Evolutionary conservation across 1,284 basidiomycete species (phyloP).

Genomic region (Heliocybe sulcata): DNA sequence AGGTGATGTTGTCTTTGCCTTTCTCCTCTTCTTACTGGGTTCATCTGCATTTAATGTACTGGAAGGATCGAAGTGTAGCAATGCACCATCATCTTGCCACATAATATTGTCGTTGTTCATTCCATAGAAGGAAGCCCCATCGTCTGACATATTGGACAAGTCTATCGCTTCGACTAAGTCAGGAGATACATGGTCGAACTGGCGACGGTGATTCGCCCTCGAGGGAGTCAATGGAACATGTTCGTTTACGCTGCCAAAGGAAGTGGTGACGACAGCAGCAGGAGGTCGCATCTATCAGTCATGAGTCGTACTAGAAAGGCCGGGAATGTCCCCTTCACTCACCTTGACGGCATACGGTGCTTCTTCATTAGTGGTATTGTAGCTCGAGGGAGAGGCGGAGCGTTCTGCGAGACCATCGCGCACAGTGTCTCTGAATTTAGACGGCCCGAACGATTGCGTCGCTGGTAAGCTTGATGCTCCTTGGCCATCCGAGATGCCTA

Average conservation of each 20-base stretch:
- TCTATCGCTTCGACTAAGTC: neutral
- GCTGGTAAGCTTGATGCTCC: slow-evolving; percentile 12
- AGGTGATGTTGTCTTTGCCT: neutral
- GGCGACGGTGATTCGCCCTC: neutral
- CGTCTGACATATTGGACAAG: neutral
- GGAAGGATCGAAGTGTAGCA: neutral
- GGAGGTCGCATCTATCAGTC: neutral
- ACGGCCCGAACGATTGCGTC: slow-evolving; percentile 31
- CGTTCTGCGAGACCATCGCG: neutral
- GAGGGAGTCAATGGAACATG: neutral
- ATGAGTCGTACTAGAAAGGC: neutral
- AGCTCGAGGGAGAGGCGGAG: neutral
- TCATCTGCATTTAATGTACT: neutral
- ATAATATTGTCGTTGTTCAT: neutral
- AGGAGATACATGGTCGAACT: neutral
- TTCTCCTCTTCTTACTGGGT: neutral
- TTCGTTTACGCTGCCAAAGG: neutral
- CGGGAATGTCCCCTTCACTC: neutral
- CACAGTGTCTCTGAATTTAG: slow-evolving; percentile 16
- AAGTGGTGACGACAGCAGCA: neutral
- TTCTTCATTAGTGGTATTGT: neutral
- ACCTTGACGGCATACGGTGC: neutral
- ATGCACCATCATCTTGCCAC: neutral
- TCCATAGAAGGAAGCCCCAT: neutral
- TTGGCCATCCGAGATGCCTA: slow-evolving; percentile 5